Evolutionary conservation across 1,284 basidiomycete species (phyloP).

Genomic region (Porphyrellus sp.): DNA sequence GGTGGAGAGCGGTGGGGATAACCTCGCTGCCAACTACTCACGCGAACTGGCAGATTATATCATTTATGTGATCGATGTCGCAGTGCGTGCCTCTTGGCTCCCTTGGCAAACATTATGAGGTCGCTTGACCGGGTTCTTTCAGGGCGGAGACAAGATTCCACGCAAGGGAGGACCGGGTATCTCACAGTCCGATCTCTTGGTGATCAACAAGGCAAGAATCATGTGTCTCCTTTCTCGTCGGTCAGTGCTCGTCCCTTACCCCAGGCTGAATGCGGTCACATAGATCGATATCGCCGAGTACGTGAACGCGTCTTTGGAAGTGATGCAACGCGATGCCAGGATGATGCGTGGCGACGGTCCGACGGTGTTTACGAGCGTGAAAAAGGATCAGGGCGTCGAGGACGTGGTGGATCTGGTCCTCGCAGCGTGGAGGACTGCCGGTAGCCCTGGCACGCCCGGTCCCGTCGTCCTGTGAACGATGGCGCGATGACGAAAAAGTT

Average conservation of each 20-base stretch:
- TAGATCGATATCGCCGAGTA: conserved; percentile 91
- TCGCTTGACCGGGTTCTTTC: conserved; percentile 11
- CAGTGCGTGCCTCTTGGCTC: conserved; percentile 43
- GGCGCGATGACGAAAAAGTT: no score
- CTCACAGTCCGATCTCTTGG: conserved; percentile 89
- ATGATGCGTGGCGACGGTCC: conserved; percentile 94
- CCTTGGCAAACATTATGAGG: conserved; percentile 9
- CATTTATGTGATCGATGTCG: conserved; percentile 88
- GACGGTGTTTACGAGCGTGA: conserved; percentile 88
- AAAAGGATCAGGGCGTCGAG: conserved; percentile 76
- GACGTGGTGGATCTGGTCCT: conserved; percentile 83
- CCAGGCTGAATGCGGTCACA: neutral
- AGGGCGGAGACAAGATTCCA: conserved; percentile 97
- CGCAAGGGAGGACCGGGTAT: conserved; percentile 97
- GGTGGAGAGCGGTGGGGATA: conserved; percentile 95
- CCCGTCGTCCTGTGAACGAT: conserved; percentile 46
- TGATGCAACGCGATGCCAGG: conserved; percentile 93
- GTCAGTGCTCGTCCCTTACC: neutral
- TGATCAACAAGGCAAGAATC: conserved; percentile 84
- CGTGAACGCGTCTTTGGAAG: conserved; percentile 90
- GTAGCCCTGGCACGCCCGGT: conserved; percentile 57
- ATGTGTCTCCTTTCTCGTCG: neutral
- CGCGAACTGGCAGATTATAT: conserved; percentile 97
- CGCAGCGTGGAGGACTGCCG: conserved; percentile 80
- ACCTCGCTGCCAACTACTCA: conserved; percentile 94